Evolutionary conservation across 192 early-diverging fungal genomes (phyloP).

Genomic region (Coemansia sp.): DNA sequence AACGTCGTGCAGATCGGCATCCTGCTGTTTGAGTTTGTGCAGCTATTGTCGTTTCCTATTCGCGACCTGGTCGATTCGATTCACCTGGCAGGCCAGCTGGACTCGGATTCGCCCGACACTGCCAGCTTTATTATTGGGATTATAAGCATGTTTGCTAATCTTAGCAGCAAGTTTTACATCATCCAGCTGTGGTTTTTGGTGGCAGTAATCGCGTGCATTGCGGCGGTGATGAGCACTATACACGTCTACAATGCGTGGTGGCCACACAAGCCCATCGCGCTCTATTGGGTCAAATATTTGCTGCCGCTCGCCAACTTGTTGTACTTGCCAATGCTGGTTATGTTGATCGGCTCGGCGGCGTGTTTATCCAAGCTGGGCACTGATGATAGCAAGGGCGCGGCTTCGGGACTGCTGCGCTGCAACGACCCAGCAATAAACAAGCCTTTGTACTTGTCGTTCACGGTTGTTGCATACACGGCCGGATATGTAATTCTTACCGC

Average conservation of each 20-base stretch:
- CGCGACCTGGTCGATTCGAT: conserved; percentile 67
- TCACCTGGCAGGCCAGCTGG: conserved; percentile 21
- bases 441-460: conserved; percentile 62
- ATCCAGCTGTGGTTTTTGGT: conserved; percentile 59
- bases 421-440: conserved; percentile 57
- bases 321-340: conserved; percentile 59
- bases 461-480: conserved; percentile 63
- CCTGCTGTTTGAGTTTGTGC: conserved; percentile 76
- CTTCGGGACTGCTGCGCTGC: conserved; percentile 54
- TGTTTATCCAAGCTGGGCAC: conserved; percentile 55
- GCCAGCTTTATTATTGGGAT: conserved; percentile 54
- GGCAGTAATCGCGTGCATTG: conserved; percentile 37
- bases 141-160: conserved; percentile 55
- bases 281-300: conserved; percentile 60
- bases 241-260: conserved; percentile 48
- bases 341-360: conserved; percentile 59
- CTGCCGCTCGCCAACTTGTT: conserved; percentile 57
- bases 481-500: conserved; percentile 69
- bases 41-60: conserved; percentile 77
- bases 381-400: conserved; percentile 31
- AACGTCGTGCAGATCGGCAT: conserved; percentile 76
- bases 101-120: conserved; percentile 21
- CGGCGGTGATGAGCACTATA: conserved; percentile 29
- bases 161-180: conserved; percentile 51
- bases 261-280: conserved; percentile 39